phyloP scores from a whole-genome alignment of 441 rosid species.

The Adansonia gregorii region DNA sequence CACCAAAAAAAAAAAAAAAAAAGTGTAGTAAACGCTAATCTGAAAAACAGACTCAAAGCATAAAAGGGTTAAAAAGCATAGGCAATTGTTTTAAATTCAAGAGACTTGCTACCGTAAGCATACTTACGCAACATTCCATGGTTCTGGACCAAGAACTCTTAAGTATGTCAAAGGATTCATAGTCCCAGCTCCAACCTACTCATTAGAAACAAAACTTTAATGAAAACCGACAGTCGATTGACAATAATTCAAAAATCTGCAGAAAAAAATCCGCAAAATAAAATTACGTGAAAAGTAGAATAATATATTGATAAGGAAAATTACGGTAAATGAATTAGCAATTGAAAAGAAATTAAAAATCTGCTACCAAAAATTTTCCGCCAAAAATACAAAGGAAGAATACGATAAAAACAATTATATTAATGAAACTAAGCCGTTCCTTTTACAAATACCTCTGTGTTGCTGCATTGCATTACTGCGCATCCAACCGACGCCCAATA shows the following conservation, averaged over 20 bases:
- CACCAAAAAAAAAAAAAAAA: not conserved
- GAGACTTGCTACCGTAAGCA: slow-evolving; percentile 27
- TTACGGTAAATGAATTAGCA: not conserved
- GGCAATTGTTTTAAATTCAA: slow-evolving; percentile 1
- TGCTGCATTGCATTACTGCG: slow-evolving; percentile 97
- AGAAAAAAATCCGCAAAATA: not conserved
- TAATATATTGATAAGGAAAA: not conserved
- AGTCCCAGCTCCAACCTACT: slow-evolving; percentile 96
- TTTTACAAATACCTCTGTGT: slow-evolving; percentile 67
- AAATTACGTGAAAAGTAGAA: not conserved
- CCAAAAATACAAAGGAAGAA: not conserved
- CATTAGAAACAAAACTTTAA: slow-evolving; percentile 24
- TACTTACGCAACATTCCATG: slow-evolving; percentile 96
- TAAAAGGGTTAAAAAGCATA: not conserved
- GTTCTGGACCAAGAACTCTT: slow-evolving; percentile 97
- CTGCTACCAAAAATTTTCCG: not conserved
- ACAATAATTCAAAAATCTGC: not conserved
- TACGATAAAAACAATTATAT: slow-evolving; percentile 3
- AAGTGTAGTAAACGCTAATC: not conserved
- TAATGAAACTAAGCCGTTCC: not conserved
- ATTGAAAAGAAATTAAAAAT: not conserved
- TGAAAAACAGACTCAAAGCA: not conserved
- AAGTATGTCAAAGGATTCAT: slow-evolving; percentile 96
- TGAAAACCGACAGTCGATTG: not conserved
- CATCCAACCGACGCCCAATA: slow-evolving; percentile 99